Base-by-base conservation (phyloP, 192 early-diverging fungal species). In the Cladochytrium replicatum region DNA sequence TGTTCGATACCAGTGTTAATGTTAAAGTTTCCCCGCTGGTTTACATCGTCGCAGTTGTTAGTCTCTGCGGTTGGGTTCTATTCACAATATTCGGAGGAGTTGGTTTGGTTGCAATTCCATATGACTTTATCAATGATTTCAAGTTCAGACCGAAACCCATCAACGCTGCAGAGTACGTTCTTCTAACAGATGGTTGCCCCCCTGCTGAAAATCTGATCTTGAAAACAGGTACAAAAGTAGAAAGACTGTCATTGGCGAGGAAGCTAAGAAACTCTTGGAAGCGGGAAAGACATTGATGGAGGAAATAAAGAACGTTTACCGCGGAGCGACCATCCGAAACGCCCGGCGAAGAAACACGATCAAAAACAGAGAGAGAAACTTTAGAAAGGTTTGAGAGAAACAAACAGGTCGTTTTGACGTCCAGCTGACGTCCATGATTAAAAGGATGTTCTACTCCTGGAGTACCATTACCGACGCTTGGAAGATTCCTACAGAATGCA, bases 1-100 rank as follows among this genome's bases (percentile, higher is more conserved):
- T 13, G 34, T 37, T 13, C 17, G 13, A n/a, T 4, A n/a, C 32
- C 5, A 54, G 6, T 11, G 25, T 55, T 50, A 63, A 68, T 38
- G 64, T 74, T 9, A 39, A 38, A 24, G 76, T 80, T 6, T 72
- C 68, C 1, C 52, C 55, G 31, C 48, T 72, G 7, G 71, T 80
- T 11, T 80, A 73, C 52, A 67, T 72, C 5, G 59, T 80, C 23
- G 78, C 78, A 22, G 54, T 78, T 17, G 58, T 71, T 4, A 57
- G 68, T 0, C 55, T 80, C 9, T 43, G 67, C 17, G 78, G 78
- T 8, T 80, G 75, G 75, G 37, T 75, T 26, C 45, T 76, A 13
- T 76, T 80, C 50, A 48, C 69, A 17, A 49, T 74, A 3, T 80
- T 80, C 51, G 69, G 76, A 29, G 78, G 78, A 7, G 71, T 80